Evolutionary conservation across 1,284 basidiomycete genomes (phyloP).

Genomic region (Marasmius sp.): DNA sequence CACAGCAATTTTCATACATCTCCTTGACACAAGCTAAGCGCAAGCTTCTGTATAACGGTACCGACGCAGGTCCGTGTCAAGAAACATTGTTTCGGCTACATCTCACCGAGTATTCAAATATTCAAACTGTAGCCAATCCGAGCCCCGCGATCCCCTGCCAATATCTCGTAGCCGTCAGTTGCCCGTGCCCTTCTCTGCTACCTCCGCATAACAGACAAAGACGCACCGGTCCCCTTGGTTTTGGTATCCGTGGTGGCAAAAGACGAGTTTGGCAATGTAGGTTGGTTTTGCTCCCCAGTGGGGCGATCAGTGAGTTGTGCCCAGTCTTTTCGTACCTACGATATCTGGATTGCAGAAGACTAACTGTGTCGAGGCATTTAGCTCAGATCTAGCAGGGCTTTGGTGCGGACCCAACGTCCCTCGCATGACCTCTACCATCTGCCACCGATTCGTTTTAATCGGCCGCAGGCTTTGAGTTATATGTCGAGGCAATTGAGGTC

Average conservation of each 20-base stretch:
- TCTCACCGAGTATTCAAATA: not conserved
- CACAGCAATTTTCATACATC: too few species aligned
- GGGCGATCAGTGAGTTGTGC: slow-evolving; percentile 9
- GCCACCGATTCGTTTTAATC: too few species aligned
- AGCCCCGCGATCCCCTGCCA: slow-evolving; percentile 8
- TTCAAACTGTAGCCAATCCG: slow-evolving; percentile 5
- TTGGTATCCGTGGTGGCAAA: slow-evolving; percentile 8
- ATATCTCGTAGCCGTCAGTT: slow-evolving; percentile 6
- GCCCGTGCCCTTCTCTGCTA: slow-evolving; percentile 6
- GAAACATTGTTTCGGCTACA: too few species aligned
- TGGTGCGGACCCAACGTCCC: too few species aligned
- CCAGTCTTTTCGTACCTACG: not conserved
- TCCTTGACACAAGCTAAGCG: too few species aligned
- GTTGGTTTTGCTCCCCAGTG: slow-evolving; percentile 7
- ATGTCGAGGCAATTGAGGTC: too few species aligned
- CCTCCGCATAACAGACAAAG: slow-evolving; percentile 6
- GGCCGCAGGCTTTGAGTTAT: too few species aligned
- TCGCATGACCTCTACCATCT: too few species aligned
- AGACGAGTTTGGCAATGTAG: slow-evolving; percentile 8
- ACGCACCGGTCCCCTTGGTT: slow-evolving; percentile 7
- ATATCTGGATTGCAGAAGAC: not conserved
- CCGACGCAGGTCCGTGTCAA: too few species aligned
- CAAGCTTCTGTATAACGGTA: too few species aligned
- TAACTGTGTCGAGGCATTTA: slow-evolving; percentile 1
- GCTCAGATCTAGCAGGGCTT: slow-evolving; percentile 6